Evolutionary conservation across 371 early-diverging fungal species (phyloP).

Genomic region (Mortierella sp.): DNA sequence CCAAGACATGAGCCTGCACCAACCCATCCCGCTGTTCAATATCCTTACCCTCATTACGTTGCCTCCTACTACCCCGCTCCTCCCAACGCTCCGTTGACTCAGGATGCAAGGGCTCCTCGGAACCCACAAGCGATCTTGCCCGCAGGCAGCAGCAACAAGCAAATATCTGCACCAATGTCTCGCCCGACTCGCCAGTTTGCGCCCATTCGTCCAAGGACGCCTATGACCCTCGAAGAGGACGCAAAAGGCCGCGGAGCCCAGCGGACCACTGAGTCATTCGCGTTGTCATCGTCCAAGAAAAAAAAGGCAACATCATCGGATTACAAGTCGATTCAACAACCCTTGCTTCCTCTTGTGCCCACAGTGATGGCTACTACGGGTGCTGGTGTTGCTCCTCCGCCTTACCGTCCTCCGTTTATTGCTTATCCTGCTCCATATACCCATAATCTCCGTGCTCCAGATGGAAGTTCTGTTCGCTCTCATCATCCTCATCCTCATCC

Average conservation of each 20-base stretch:
- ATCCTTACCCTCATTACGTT: constrained; percentile 52
- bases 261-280: constrained; percentile 20
- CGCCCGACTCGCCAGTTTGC: constrained; percentile 42
- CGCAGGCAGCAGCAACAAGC: constrained; percentile 10
- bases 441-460: constrained; percentile 9
- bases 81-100: constrained; percentile 31
- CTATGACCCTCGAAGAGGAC: constrained; percentile 31
- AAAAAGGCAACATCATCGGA: constrained; percentile 28
- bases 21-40: constrained; percentile 25
- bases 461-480: neutral
- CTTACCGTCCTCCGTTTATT: constrained; percentile 45
- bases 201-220: constrained; percentile 51
- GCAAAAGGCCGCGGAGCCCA: constrained; percentile 38
- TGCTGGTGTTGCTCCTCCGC: constrained; percentile 32
- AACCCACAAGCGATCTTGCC: constrained; percentile 21
- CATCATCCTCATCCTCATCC: neutral
- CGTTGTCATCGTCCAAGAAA: constrained; percentile 11
- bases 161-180: constrained; percentile 5
- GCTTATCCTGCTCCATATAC: constrained; percentile 37
- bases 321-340: constrained; percentile 5
- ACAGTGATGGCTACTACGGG: neutral
- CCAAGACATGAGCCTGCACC: constrained; percentile 38
- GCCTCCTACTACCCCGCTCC: constrained; percentile 50
- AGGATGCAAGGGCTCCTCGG: constrained; percentile 19
- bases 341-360: constrained; percentile 28